phyloP scores from a whole-genome alignment of 2,329 filamentous ascomycete genomes.

The Claviceps fusiformis region DNA sequence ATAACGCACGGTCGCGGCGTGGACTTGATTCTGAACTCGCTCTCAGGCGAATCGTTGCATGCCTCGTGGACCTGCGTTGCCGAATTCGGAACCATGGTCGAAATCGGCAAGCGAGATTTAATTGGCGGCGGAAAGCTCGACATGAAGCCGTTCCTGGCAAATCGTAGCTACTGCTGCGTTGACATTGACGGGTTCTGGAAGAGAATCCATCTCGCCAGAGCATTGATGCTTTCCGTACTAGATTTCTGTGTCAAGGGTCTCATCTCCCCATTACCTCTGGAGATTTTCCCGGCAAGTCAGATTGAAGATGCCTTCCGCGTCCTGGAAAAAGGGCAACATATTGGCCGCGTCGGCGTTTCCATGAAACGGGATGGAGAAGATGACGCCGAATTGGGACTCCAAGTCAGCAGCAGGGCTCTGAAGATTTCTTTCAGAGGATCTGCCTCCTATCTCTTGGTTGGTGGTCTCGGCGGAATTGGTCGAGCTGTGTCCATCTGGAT shows the following conservation, averaged over 20 bases:
- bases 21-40: slow-evolving; percentile 16
- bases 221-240: neutral
- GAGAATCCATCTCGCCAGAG: neutral
- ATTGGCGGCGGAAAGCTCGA: slow-evolving; percentile 23
- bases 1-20: slow-evolving; percentile 13
- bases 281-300: neutral
- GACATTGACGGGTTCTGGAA: neutral
- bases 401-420: neutral
- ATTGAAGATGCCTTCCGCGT: neutral
- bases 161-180: neutral
- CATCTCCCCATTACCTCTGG: neutral
- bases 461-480: slow-evolving; percentile 11
- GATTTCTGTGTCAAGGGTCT: neutral
- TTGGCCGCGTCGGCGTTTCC: neutral
- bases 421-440: slow-evolving; percentile 1
- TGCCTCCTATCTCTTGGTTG: slow-evolving; percentile 10
- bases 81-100: slow-evolving; percentile 20
- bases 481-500: slow-evolving; percentile 8
- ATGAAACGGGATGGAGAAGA: neutral
- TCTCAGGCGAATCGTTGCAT: slow-evolving; percentile 13
- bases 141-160: slow-evolving; percentile 18
- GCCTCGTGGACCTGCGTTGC: slow-evolving; percentile 23
- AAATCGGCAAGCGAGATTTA: slow-evolving; percentile 23
- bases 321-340: neutral
- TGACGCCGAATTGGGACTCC: neutral